Conservation (phyloP, 2,329 filamentous ascomycete species). For the Phialophora chinensis region DNA sequence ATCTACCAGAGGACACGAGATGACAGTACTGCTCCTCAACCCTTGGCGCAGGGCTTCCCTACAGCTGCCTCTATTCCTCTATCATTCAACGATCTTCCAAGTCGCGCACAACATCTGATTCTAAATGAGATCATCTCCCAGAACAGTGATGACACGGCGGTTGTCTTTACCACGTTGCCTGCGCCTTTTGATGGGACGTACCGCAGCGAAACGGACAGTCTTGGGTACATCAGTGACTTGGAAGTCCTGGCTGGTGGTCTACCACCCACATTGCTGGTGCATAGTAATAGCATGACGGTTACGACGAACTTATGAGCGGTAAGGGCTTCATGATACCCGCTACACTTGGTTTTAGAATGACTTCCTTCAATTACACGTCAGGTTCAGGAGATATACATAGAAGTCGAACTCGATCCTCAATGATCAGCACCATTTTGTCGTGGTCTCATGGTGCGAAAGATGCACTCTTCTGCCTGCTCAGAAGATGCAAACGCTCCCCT, state of each 20-base stretch:
- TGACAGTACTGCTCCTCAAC: conserved; percentile 36
- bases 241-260: conserved; percentile 78
- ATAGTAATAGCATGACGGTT: conserved; percentile 90
- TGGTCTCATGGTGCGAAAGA: not conserved
- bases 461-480: not conserved
- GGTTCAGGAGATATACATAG: not conserved
- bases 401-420: not conserved
- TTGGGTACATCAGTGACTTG: conserved; percentile 76
- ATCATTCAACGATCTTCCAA: conserved; percentile 85
- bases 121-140: conserved; percentile 80
- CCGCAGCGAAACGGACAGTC: conserved; percentile 70
- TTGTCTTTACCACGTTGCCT: conserved; percentile 82
- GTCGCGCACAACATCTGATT: conserved; percentile 82
- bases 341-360: conserved; percentile 6
- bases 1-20: conserved; percentile 46
- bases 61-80: conserved; percentile 70
- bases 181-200: conserved; percentile 79
- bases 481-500: not conserved
- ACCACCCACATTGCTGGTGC: conserved; percentile 76
- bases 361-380: not conserved
- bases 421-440: not conserved
- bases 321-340: conserved; percentile 9
- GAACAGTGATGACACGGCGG: conserved; percentile 72
- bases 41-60: conserved; percentile 55
- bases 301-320: conserved; percentile 69